A percentile compares a stretch with the other conserved stretches of the same genome.
Evolutionary conservation across 2,329 filamentous ascomycete genomes (phyloP).

Genomic region (Fusarium armeniacum): DNA sequence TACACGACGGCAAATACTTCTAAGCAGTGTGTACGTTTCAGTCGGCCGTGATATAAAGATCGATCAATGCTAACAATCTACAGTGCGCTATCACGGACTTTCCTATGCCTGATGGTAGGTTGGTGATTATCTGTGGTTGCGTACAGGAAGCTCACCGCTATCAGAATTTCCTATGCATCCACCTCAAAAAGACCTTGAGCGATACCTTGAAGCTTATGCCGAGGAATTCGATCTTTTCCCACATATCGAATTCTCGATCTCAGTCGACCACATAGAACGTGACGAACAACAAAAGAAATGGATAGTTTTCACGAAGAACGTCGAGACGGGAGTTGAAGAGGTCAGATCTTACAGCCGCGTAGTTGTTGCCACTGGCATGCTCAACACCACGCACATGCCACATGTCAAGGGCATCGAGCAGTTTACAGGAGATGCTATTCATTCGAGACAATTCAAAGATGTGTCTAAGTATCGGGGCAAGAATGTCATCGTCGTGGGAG

Average conservation of each 20-base stretch:
- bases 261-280: slow-evolving; percentile 47
- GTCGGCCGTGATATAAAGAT: too few species aligned
- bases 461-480: slow-evolving; percentile 55
- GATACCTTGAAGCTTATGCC: slow-evolving; percentile 54
- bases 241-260: slow-evolving; percentile 49
- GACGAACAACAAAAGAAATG: slow-evolving; percentile 48
- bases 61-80: slow-evolving; percentile 11
- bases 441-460: slow-evolving; percentile 57
- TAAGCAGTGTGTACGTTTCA: slow-evolving; percentile 48
- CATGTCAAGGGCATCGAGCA: slow-evolving; percentile 55
- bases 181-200: slow-evolving; percentile 48
- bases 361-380: slow-evolving; percentile 54
- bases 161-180: slow-evolving; percentile 47
- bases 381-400: slow-evolving; percentile 54
- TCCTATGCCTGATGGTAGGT: slow-evolving; percentile 51
- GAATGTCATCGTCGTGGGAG: slow-evolving; percentile 62
- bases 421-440: slow-evolving; percentile 58
- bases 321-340: slow-evolving; percentile 38
- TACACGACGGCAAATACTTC: slow-evolving; percentile 52
- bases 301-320: slow-evolving; percentile 49
- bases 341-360: slow-evolving; percentile 55
- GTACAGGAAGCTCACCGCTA: slow-evolving; percentile 3
- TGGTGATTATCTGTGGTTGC: neutral
- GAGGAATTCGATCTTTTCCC: slow-evolving; percentile 50
- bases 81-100: slow-evolving; percentile 54